Evolutionary conservation across 257 asterid genomes (phyloP), one percentile per base, ranked within the genome.

Genomic region (Thymus quinquecostatus): DNA sequence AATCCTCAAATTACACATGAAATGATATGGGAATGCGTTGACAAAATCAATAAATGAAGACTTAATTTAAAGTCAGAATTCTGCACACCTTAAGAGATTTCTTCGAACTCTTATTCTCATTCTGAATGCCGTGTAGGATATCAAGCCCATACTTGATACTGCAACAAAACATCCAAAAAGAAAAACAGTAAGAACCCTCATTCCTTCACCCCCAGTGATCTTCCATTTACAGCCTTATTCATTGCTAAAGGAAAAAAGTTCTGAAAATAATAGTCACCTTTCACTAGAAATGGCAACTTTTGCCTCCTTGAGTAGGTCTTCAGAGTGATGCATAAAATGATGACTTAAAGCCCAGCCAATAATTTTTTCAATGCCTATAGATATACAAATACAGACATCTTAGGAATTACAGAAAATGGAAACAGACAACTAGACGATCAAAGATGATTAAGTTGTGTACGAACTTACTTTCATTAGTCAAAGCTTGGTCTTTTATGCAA

Each of bases 301-400:
- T 9, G 80, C 57, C 36, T 86, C 89, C 77, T 83, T 77, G 70
- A 60, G 68, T 14, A 76, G 47, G 71, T 80, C 76, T 71, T 82
- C 92, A 10, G 88, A 81, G 77, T 67, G 77, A 61, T 82, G 86
- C 98, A 89, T 92, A 55, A 82, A 84, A 83, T 88, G 96, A 82
- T 92, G 91, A 79, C 92, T 89, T 68, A 92, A 66, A 71, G 95
- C 96, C 96, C 96, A 92, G 72, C 96, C 96, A 55, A 89, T 81
- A 51, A 83, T 79, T 72, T 89, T 89, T 63, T 92, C 96, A 50
- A 83, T 87, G 56, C 84, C 98, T 92, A 76, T 71, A 69, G 83
- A 60, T 69, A 80, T 30, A 48, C 44, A 60, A 71, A 76, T 75
- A 72, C 36, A 68, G 76, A 36, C 59, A 78, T 51, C 0, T 73